Evolutionary conservation across 495 filamentous ascomycete genomes (phyloP).

Genomic region (Penicillium malachiteum): DNA sequence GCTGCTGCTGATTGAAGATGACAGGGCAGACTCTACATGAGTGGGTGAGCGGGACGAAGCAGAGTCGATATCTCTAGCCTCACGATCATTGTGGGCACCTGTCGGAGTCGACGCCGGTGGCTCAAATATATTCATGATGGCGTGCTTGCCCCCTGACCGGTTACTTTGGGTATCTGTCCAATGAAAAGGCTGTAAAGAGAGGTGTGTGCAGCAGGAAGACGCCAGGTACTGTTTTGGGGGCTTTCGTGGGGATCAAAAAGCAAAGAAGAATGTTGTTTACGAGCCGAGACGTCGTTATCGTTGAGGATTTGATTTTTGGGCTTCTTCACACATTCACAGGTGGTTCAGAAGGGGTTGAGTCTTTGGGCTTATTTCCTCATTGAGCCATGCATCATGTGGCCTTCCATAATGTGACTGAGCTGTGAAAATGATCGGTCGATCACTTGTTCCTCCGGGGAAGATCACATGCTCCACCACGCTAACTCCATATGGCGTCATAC

Average conservation of each 20-base stretch:
- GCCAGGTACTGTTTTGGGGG: constrained; percentile 3
- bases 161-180: constrained; percentile 14
- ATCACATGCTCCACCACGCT: constrained; percentile 11
- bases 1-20: constrained; percentile 25
- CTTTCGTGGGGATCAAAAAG: background rate
- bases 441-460: constrained; percentile 12
- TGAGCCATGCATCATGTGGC: constrained; percentile 17
- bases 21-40: constrained; percentile 19
- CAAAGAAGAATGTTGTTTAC: background rate
- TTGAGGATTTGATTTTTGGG: background rate
- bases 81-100: constrained; percentile 10
- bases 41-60: constrained; percentile 30
- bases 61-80: constrained; percentile 22
- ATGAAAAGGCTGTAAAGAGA: constrained; percentile 1
- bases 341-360: background rate
- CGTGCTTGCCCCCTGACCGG: constrained; percentile 30
- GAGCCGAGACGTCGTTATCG: background rate
- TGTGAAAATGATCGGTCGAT: constrained; percentile 9
- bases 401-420: background rate
- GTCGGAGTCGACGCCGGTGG: constrained; percentile 27
- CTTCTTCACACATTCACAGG: background rate
- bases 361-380: background rate
- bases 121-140: constrained; percentile 41
- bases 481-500: constrained; percentile 6
- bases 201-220: constrained; percentile 14